Evolutionary conservation across 805 yeast genomes (phyloP).

Genomic region (Barnettozyma wickerhamii): DNA sequence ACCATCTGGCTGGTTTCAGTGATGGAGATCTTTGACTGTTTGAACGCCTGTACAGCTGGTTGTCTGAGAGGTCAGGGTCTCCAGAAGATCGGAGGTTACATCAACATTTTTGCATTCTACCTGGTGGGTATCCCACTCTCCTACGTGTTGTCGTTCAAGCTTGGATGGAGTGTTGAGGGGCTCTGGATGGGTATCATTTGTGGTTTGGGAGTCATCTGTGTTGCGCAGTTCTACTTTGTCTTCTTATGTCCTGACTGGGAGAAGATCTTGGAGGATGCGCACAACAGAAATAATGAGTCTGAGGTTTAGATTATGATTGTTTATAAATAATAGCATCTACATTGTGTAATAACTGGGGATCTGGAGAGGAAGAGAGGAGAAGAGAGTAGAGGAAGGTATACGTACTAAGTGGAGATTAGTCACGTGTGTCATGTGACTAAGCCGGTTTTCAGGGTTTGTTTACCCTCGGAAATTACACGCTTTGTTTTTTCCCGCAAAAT

Average conservation of each 20-base stretch:
- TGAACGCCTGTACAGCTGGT: constrained; percentile 70
- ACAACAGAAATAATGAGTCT: constrained; percentile 31
- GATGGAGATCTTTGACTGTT: constrained; percentile 66
- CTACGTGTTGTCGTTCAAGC: constrained; percentile 38
- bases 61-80: constrained; percentile 83
- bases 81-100: constrained; percentile 70
- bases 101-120: constrained; percentile 68
- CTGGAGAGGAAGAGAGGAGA: no score
- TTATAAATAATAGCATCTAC: no score
- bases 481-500: not conserved
- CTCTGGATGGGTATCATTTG: constrained; percentile 69
- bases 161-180: constrained; percentile 37
- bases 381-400: no score
- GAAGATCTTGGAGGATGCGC: constrained; percentile 38
- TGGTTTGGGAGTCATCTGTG: constrained; percentile 41
- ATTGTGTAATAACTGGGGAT: no score
- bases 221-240: constrained; percentile 39
- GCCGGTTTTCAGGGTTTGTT: not conserved
- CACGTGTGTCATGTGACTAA: not conserved
- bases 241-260: constrained; percentile 46
- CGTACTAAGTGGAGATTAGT: no score
- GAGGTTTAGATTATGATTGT: not conserved
- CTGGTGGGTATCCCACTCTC: constrained; percentile 70
- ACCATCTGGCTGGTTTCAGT: constrained; percentile 60
- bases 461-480: constrained; percentile 5